Percentiles rank a stretch among this genome's conserved stretches.
These are phyloP conservation scores for Terfezia claveryi DNA, from an alignment of 495 filamentous ascomycete species.

Conservation along the genomic window DNA sequence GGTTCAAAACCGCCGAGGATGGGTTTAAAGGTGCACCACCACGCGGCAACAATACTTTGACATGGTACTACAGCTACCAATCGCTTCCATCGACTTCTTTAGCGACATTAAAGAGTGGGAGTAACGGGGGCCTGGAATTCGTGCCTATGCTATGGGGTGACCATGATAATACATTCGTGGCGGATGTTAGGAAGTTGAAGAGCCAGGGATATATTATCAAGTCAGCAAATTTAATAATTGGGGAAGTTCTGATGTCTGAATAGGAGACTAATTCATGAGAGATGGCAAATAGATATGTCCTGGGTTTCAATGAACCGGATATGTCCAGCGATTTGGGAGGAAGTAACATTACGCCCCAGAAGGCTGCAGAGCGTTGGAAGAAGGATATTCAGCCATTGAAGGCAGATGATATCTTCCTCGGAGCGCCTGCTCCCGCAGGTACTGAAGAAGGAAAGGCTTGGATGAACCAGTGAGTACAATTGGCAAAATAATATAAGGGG, in stretches of 20 bases:
- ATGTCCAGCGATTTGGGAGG: conserved; percentile 31
- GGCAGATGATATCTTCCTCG: conserved; percentile 31
- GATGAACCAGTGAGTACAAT: conserved; percentile 35
- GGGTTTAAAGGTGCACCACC: no score
- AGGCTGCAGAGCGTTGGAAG: conserved; percentile 44
- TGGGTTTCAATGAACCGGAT: conserved; percentile 62
- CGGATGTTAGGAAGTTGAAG: conserved; percentile 22
- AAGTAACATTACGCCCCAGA: conserved; percentile 29
- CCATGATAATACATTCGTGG: conserved; percentile 24
- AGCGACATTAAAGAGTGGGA: conserved; percentile 20
- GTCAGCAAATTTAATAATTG: neutral
- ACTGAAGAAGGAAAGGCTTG: conserved; percentile 34
- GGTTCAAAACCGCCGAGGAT: conserved; percentile 21
- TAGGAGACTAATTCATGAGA: neutral
- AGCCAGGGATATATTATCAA: conserved; percentile 25
- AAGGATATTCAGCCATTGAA: conserved; percentile 42
- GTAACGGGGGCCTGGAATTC: conserved; percentile 30
- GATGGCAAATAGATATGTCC: conserved; percentile 24
- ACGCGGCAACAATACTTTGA: conserved; percentile 28
- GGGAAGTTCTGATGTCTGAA: neutral
- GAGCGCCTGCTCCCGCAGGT: conserved; percentile 38
- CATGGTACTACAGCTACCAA: conserved; percentile 68
- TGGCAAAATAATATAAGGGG: neutral
- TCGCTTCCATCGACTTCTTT: conserved; percentile 24
- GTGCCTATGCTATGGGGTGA: conserved; percentile 66